Conservation (phyloP, 2,329 filamentous ascomycete species). For the Pseudonectria foliicola region DNA sequence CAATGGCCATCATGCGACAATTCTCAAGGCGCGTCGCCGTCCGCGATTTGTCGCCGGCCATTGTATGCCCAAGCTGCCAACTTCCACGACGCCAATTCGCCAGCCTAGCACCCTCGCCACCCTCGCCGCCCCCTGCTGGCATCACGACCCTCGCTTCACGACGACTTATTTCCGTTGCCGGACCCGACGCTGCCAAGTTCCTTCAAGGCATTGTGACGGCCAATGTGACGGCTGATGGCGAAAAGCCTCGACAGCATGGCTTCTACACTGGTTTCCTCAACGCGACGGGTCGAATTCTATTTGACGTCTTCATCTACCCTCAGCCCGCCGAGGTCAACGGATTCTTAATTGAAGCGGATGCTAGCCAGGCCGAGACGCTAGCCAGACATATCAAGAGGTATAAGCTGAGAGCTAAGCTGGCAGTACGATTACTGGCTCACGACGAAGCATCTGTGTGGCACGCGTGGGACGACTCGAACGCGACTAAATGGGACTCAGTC, state of each 20-base stretch:
- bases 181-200: constrained; percentile 73
- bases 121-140: constrained; percentile 38
- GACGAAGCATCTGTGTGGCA: constrained; percentile 66
- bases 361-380: constrained; percentile 53
- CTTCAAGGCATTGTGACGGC: constrained; percentile 83
- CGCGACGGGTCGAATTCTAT: constrained; percentile 73
- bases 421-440: constrained; percentile 56
- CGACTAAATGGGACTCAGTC: constrained; percentile 14
- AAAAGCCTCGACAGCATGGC: constrained; percentile 36
- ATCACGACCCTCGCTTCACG: constrained; percentile 61
- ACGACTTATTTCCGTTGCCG: constrained; percentile 70
- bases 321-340: constrained; percentile 28
- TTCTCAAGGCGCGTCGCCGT: constrained; percentile 16
- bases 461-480: constrained; percentile 55
- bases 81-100: constrained; percentile 27
- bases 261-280: constrained; percentile 83
- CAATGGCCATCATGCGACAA: constrained; percentile 15
- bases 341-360: constrained; percentile 77
- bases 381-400: constrained; percentile 73
- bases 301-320: constrained; percentile 88
- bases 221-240: constrained; percentile 31
- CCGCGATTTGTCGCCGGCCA: constrained; percentile 8
- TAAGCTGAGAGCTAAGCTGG: constrained; percentile 76
- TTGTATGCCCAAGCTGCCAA: constrained; percentile 26
- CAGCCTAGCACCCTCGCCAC: constrained; percentile 21